Evolutionary conservation across 257 asterid genomes (phyloP), one percentile per base, ranked within the genome.

Genomic region (Solanum piurae): DNA sequence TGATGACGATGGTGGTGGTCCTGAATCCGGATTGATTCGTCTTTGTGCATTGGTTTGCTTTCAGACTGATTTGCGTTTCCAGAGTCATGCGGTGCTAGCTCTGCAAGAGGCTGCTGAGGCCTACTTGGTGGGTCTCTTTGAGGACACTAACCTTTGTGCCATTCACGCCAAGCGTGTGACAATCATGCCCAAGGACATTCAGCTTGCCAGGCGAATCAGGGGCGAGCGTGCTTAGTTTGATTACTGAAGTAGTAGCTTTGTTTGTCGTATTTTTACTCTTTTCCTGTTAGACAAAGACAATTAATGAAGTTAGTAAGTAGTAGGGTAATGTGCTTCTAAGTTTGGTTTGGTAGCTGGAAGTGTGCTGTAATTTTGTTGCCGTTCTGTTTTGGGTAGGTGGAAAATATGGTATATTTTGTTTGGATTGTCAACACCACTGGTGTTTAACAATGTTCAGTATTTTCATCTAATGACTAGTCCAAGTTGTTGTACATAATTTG

Each of bases 71-170:
- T 87, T 94, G 84, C 94, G 95, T 87, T 94, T 94, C 94, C 95
- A 94, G 88, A 94, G 95, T 89, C 96, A 94, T 77, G 96, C 96
- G 16, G 96, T 94, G 6, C 92, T 94, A 80, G 97, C 94, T 13
- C 92, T 94, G 83, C 94, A 94, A 88, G 97, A 94, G 89, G 97
- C 95, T 21, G 97, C 95, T 72, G 95, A 94, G 90, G 97, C 97
- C 12, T 94, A 94, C 71, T 94, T 94, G 62, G 97, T 94, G 72
- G 97, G 95, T 38, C 92, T 94, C 37, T 94, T 94, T 38, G 95
- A 94, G 89, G 97, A 94, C 88, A 94, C 97, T 25, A 94, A 94
- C 90, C 86, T 94, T 86, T 94, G 96, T 69, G 95, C 95, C 86
- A 94, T 94, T 86, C 95, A 94, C 16, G 96, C 96, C 87, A 94